phyloP scores from a whole-genome alignment of 2,329 filamentous ascomycete genomes.

The Zalaria sp. region DNA sequence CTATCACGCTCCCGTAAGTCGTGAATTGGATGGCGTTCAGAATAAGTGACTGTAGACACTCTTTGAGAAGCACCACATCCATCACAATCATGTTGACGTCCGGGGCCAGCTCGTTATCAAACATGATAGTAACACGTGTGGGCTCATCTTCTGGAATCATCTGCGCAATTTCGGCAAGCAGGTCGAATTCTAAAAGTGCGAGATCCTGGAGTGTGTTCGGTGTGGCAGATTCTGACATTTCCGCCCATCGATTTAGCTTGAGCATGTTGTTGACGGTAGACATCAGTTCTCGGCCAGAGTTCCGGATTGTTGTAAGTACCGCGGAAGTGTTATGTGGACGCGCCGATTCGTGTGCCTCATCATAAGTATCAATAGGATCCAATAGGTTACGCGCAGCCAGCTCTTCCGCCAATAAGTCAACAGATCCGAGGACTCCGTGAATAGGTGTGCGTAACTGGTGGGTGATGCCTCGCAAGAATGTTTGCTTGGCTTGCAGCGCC shows the following conservation, averaged over 20 bases:
- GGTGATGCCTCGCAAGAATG: conserved; percentile 31
- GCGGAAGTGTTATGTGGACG: conserved; percentile 6
- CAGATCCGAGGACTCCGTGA: conserved; percentile 30
- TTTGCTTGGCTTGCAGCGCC: conserved; percentile 29
- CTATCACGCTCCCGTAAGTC: conserved; percentile 20
- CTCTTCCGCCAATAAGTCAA: conserved; percentile 29
- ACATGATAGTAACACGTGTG: conserved; percentile 17
- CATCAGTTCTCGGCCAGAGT: conserved; percentile 28
- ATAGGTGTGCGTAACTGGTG: conserved; percentile 35
- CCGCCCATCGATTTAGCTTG: conserved; percentile 27
- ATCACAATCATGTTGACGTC: conserved; percentile 18
- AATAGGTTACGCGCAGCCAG: conserved; percentile 14
- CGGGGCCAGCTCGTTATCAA: conserved; percentile 17
- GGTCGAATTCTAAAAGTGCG: conserved; percentile 17
- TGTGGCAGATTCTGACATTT: conserved; percentile 13
- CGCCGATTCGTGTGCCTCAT: neutral
- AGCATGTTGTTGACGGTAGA: conserved; percentile 32
- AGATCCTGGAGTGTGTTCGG: conserved; percentile 15
- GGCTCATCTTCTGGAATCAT: conserved; percentile 17
- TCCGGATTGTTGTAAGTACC: conserved; percentile 23
- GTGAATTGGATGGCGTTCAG: conserved; percentile 30
- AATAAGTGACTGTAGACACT: conserved; percentile 27
- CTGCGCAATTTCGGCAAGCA: conserved; percentile 16
- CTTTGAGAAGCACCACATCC: conserved; percentile 26
- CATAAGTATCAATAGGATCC: conserved; percentile 4